Percentiles rank a stretch among this genome's conserved stretches.
phyloP scores from a whole-genome alignment of 2,329 filamentous ascomycete genomes.

The Orbilia javanica region DNA sequence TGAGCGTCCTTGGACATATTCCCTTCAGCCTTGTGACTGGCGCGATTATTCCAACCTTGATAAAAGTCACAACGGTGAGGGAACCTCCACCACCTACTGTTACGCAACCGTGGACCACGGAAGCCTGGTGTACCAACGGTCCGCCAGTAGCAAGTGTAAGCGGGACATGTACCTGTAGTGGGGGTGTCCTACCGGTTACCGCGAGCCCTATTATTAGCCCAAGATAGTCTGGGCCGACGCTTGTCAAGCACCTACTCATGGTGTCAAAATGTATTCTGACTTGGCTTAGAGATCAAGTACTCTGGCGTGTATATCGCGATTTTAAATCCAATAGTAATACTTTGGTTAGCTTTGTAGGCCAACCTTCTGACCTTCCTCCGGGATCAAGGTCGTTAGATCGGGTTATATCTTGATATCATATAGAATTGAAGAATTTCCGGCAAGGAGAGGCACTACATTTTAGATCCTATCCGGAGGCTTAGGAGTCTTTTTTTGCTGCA shows the following conservation, averaged over 20 bases:
- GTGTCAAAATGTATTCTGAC: no score
- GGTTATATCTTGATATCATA: no score
- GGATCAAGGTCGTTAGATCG: no score
- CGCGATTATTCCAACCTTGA: slow-evolving; percentile 75
- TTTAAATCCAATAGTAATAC: no score
- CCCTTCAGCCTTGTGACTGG: slow-evolving; percentile 74
- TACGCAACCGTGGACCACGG: slow-evolving; percentile 63
- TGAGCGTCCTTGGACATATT: slow-evolving; percentile 73
- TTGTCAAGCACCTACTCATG: not conserved
- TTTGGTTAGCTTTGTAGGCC: no score
- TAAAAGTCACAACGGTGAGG: slow-evolving; percentile 70
- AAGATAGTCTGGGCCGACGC: slow-evolving; percentile 12
- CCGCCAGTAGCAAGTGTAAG: slow-evolving; percentile 46
- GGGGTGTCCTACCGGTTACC: slow-evolving; percentile 28
- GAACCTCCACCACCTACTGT: slow-evolving; percentile 63
- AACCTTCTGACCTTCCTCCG: no score
- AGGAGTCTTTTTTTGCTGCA: no score
- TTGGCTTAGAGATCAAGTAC: no score
- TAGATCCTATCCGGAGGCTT: no score
- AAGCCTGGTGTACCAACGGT: slow-evolving; percentile 55
- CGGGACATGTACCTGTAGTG: slow-evolving; percentile 44
- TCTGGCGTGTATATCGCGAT: no score
- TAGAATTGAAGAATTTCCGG: no score
- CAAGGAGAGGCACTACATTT: no score
- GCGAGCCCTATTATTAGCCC: slow-evolving; percentile 54